Base-by-base conservation (phyloP, 1,284 basidiomycete species). In the Flammula alnicola region DNA sequence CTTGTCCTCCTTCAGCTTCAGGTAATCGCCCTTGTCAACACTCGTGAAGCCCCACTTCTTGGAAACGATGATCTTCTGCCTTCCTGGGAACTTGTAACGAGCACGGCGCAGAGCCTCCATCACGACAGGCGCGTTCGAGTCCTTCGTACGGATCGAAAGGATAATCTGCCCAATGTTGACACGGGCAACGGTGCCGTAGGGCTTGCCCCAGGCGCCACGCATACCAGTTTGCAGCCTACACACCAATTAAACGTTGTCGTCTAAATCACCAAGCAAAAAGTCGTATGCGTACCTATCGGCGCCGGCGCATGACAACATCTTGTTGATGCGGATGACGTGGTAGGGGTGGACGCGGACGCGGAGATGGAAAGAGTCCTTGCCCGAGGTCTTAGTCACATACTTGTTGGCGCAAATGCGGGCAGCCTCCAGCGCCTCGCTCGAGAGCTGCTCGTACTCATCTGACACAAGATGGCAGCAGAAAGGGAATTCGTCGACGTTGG, bases 361-460 rank as follows among this genome's bases (percentile, higher is more conserved):
- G 72, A 98, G 74, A 76, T 99, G 96, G 95, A 99, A 98, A 16
- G 95, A 93, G 68, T 99, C 96, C 80, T 98, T 98, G 70, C 96
- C 96, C 44, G 92, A 87, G 19, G 91, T 95, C 87, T 98, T 98
- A 68, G 94, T 96, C 62, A 98, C 90, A 76, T 98, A 98, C 80
- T 98, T 98, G 92, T 98, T 98, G 74, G 94, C 94, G 70, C 95
- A 98, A 64, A 99, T 99, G 78, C 95, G 95, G 50, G 95, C 95
- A 36, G 96, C 96, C 78, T 99, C 96, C 54, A 98, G 88, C 44
- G 95, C 95, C 74, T 98, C 96, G 40, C 87, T 91, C 27, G 93
- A 96, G 50, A 98, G 83, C 71, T 99, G 95, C 74, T 99, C 95
- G 74, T 98, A 97, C 77, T 98, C 96, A 68, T 98, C 95, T 51